Evolutionary conservation across 805 yeast species (phyloP), one percentile per base, ranked within the genome.

Genomic region (Candida tallmaniae): DNA sequence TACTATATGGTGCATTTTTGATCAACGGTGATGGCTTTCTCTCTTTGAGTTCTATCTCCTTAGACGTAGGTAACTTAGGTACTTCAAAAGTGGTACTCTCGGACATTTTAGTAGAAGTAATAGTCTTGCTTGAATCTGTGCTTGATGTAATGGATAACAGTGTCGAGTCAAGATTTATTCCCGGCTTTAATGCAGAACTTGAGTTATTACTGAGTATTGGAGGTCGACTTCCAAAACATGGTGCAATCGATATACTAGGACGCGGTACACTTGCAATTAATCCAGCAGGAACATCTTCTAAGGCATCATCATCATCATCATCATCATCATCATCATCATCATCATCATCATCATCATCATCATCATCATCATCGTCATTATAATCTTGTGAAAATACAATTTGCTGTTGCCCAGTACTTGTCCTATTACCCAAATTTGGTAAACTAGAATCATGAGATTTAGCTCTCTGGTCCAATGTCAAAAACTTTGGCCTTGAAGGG

Each of bases 391-490:
- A 63, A 36, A 52, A 54, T 7, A 62, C 44, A 11, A 60, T 42
- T 2, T 71, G 69, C 2, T 50, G 48, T 12, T 52, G 51, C 11
- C 9, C 15, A 22, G 27, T 9, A n/a, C n/a, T n/a, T n/a, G n/a
- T n/a, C n/a, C n/a, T n/a, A 23, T 18, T 11, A 4, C 12, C 10
- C 12, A 26, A 57, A 44, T 29, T 45, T 2, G 60, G 68, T 28
- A 61, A 48, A 40, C 63, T 62, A n/a, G 70, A 61, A 29, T 65
- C 70, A 44, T 66, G 68, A 5, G 68, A 61, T 40, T 56, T 59
- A 6, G 71, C 65, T 18, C 73, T 45, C 18, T 57, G 54, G 30
- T 49, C 47, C 29, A 62, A 40, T 4, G 54, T 40, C 10, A 65
- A 45, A 38, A 62, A 54, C 14, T 57, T 58, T 1, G 72, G 70